Evolutionary conservation across 805 yeast species (phyloP), one percentile per base, ranked within the genome.

Genomic region (Candida glaebosa): DNA sequence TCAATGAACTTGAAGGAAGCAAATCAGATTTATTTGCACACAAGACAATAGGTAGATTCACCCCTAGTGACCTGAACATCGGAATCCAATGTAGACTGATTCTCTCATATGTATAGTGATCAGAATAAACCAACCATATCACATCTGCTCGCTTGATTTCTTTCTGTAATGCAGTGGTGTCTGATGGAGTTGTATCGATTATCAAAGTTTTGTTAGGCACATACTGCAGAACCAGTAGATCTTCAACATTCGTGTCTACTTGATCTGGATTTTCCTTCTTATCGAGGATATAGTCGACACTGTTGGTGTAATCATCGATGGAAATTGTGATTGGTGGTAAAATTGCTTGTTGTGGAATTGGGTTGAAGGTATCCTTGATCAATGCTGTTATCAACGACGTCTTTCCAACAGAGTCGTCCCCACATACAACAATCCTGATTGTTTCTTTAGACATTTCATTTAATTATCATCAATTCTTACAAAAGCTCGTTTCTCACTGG

Each of bases 11-110:
- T 12, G 65, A 53, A 0, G 69, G 60, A 1, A 56, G 38, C 44
- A 42, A 55, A 43, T 86, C 95, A 15, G 82, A 73, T 53, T 87
- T 89, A 61, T 89, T 93, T 41, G 90, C 89, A 61, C 95, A 84
- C 2, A 93, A 66, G 1, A 93, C 87, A n/a, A 93, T 82, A 0
- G 99, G 99, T 10, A 91, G 61, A 56, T 93, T 93, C 43, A 91
- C 88, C 3, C 99, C 99, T 75, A 88, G 72, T 0, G 96, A 87
- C 46, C 99, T 73, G 53, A 93, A 84, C 71, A 84, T 77, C 39
- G 95, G 93, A 76, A 93, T 82, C 99, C 99, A 93, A 60, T 89
- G 89, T 18, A 91, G 68, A 2, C 96, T 81, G 3, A 93, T 79
- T 36, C 98, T 73, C 58, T 93, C 98, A 57, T 89, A 93, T 0